Evolutionary conservation across 805 yeast genomes (phyloP), one percentile per base, ranked within the genome.

Genomic region (Kodamaea restingae): DNA sequence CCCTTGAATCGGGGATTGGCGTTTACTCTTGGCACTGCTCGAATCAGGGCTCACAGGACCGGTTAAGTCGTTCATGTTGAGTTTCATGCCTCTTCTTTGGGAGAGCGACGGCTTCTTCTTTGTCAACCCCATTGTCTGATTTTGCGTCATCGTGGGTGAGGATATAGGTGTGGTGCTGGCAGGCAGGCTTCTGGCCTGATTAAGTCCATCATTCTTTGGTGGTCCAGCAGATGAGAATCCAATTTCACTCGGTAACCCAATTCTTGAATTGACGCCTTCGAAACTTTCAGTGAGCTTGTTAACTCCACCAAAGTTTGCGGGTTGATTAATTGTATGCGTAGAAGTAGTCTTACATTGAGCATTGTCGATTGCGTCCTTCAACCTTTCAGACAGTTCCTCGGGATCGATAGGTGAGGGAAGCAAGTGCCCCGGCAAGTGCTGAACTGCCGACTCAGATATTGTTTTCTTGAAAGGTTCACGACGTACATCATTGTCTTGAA

Each of bases 51-150:
- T 35, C 15, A 39, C 35, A 8, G 37, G 18, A 14, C 17, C 37
- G 24, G 35, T 45, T 34, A 58, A 41, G 31, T 58, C 67, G 27
- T 41, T 48, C 47, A 75, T 59, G 49, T 71, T 68, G 35, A 76
- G 49, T 41, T 74, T 75, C 75, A 76, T 64, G 3, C 80, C 80
- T 50, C 81, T 55, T 51, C 81, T 61, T 46, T 75, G 77, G 3
- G 80, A 72, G 22, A 76, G 58, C 1, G 80, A 67, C 0, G 74
- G 61, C 46, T 67, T 71, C 36, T 61, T 63, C 22, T 58, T 36
- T 4, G 40, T 18, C 18, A 44, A 35, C 7, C 36, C 46, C 11
- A 40, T 34, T 3, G 36, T 18, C 15, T 22, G 30, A 4, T 25
- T 22, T 15, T 24, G 17, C 3, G 35, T 11, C 4, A 32, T 17